Base-by-base conservation (phyloP, 495 filamentous ascomycete species). In the Hypoxylon rickii region DNA sequence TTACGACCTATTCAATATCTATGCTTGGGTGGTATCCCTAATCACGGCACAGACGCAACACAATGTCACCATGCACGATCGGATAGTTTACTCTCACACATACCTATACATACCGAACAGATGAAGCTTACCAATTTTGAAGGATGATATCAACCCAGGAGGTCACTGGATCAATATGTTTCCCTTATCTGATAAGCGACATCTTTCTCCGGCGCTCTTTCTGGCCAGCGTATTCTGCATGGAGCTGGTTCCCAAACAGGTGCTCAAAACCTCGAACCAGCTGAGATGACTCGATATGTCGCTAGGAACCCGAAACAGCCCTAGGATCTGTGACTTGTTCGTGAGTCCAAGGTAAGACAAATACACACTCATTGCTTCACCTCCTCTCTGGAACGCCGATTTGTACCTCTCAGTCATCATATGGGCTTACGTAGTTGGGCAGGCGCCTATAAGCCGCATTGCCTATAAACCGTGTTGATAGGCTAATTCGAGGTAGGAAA, bases 1-100 rank as follows among this genome's bases (percentile, higher is more conserved):
- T 58, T 53, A 63, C 53, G 49, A 58, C 33, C 38, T 52, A 17
- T 38, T 44, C 38, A 49, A 38, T 50, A 29, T 4, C 24, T 4
- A 29, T 43, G 21, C 22, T 24, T 4, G 24, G 10, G 4, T 29
- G 24, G n/a, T n/a, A n/a, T n/a, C n/a, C n/a, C n/a, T n/a, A n/a
- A n/a, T n/a, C n/a, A n/a, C n/a, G n/a, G n/a, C n/a, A n/a, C n/a
- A n/a, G n/a, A n/a, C n/a, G n/a, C n/a, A n/a, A n/a, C n/a, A n/a
- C n/a, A n/a, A n/a, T n/a, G n/a, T 31, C 11, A 31, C 26, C 24
- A 22, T 61, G 42, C 58, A 57, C 36, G 22, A 50, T 39, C 32
- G 20, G 22, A 20, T 16, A 21, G 8, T 26, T 53, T 31, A 37
- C 51, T 39, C 19, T 16, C 22, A 17, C 3, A 45, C 21, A 39